These are phyloP conservation scores for Leccinum subtestaceum DNA, from an alignment of 768 basidiomycete genomes.

Conservation along the genomic window DNA sequence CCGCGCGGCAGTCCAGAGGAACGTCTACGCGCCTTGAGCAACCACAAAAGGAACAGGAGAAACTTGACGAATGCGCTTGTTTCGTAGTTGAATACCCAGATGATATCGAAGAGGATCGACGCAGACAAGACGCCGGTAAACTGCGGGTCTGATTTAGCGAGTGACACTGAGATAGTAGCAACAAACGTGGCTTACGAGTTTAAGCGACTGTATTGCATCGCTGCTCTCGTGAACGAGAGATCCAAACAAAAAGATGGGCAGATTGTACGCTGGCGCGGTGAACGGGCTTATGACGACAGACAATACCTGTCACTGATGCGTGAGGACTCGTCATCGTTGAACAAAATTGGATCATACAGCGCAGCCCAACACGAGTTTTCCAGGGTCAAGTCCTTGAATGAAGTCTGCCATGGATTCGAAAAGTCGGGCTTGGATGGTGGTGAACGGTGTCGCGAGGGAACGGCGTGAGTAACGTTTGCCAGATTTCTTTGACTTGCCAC, in stretches of 20 bases:
- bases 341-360: slow-evolving; percentile 43
- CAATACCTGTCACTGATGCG: slow-evolving; percentile 44
- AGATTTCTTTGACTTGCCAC: neutral
- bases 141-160: slow-evolving; percentile 33
- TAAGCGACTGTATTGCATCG: slow-evolving; percentile 63
- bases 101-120: slow-evolving; percentile 65
- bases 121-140: slow-evolving; percentile 61
- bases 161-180: neutral
- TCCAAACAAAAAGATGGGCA: slow-evolving; percentile 82
- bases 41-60: slow-evolving; percentile 50
- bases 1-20: neutral
- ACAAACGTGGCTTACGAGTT: slow-evolving; percentile 42
- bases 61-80: slow-evolving; percentile 57
- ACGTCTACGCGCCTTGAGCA: slow-evolving; percentile 50
- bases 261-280: slow-evolving; percentile 65
- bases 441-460: neutral
- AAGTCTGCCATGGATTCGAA: slow-evolving; percentile 54
- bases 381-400: slow-evolving; percentile 66
- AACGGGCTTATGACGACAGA: slow-evolving; percentile 59
- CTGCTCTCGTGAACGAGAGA: slow-evolving; percentile 65
- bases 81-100: slow-evolving; percentile 60
- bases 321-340: neutral
- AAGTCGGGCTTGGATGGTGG: neutral
- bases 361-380: slow-evolving; percentile 61
- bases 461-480: slow-evolving; percentile 7